Evolutionary conservation across 345 rosid genomes (phyloP).

Genomic region (Eucalyptus regnans): DNA sequence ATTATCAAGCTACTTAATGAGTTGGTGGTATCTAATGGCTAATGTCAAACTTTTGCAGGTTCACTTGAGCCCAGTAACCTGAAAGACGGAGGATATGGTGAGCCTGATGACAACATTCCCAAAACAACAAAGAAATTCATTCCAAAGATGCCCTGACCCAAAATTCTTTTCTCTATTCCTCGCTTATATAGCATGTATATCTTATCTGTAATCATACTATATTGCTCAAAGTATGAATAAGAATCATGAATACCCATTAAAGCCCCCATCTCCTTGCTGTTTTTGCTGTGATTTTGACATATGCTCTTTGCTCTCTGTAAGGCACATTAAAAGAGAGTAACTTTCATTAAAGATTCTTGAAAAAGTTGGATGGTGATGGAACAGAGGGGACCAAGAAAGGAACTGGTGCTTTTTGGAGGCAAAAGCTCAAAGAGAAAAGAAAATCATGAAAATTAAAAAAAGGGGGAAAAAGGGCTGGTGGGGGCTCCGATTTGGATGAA

Average conservation of each 20-base stretch:
- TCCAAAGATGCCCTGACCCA: constrained; percentile 4
- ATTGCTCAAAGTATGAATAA: constrained; percentile 16
- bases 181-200: not conserved
- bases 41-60: constrained; percentile 19
- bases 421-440: not conserved
- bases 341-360: not conserved
- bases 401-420: not conserved
- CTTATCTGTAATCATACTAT: constrained; percentile 19
- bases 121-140: not conserved
- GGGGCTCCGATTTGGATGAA: not conserved
- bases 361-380: not conserved
- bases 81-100: constrained; percentile 44
- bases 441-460: not conserved
- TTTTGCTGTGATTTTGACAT: not conserved
- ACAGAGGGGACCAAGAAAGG: not conserved
- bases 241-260: not conserved
- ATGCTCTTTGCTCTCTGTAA: not conserved
- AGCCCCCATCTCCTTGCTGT: not conserved
- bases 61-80: constrained; percentile 20
- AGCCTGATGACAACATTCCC: not conserved
- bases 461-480: not conserved
- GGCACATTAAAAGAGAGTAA: not conserved
- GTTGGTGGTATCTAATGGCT: not conserved
- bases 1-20: not conserved
- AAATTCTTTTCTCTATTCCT: constrained; percentile 7